Evolutionary conservation across 805 yeast genomes (phyloP), one percentile per base, ranked within the genome.

Genomic region (Saccharomycopsis olivae): DNA sequence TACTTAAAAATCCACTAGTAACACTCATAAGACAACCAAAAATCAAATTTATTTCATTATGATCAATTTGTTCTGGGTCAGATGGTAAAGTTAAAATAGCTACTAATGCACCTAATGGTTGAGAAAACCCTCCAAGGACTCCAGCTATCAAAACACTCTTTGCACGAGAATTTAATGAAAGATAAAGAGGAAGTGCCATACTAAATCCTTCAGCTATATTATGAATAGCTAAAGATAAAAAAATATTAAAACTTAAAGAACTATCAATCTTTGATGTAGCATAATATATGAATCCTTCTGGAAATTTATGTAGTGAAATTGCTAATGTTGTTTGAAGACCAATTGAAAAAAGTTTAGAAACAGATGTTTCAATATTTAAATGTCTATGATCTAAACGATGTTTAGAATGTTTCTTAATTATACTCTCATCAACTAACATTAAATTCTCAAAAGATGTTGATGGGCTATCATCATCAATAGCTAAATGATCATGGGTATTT

Each of bases 161-260:
- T 20, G 60, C 51, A 33, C 84, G 64, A 1, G 74, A 68, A 32
- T 72, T 64, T 47, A 89, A 65, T 6, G 94, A 85, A 38, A 88
- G 71, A 54, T 80, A 92, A 24, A 89, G 64, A 0, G 97, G 97
- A 34, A 88, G 65, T 11, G 95, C 85, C 83, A 89, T 88, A 13
- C 92, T 75, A 55, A 92, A 87, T 0, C 97, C 98, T 57, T 89
- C 98, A 17, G 88, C 79, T 49, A 86, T 78, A 57, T 92, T 92
- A 61, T 89, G 98, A 21, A 92, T 73, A 10, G 87, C 74, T 53
- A 89, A 66, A 35, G 96, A 86, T 16, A 88, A 56, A 53, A 92
- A 88, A 10, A 89, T 85, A 13, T 85, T 69, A 16, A 86, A 51
- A 0, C 97, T 96, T 20, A 87, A 60, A 24, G 66, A 59, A 3